Evolutionary conservation across 2,329 filamentous ascomycete genomes (phyloP), one percentile per base, ranked within the genome.

Genomic region (Tetracladium maxilliforme): DNA sequence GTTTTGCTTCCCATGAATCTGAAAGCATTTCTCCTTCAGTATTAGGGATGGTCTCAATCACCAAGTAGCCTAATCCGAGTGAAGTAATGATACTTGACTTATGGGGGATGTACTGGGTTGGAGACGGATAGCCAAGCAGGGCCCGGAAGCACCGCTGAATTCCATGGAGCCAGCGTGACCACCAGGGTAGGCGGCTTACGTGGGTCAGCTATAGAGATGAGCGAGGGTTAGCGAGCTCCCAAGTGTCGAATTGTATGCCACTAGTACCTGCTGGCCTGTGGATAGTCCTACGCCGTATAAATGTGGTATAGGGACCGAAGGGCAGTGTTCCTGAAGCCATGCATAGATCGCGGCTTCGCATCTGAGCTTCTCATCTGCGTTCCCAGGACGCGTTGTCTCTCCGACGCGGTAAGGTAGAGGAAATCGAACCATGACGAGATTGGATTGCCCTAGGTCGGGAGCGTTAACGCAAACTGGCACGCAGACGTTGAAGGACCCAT

Each of bases 341-440:
- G 45, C 38, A 32, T 49, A 57, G 3, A 49, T 49, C 3, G 43
- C 52, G 9, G 43, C 49, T 37, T 57, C 52, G 29, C 38, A 38
- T 11, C 42, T 32, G 3, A 58, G 11, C 39, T 60, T 60, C 38
- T 60, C 54, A 17, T 59, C 47, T 10, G 46, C 42, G 21, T 46
- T 56, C 9, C 52, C 55, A 9, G 51, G 51, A 27, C 41, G 30
- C 13, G 23, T 30, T 10, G 26, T 28, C 27, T 57, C 54, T 7
- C 52, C 54, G 5, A 52, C 33, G 25, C 47, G 48, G 32, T 45
- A 45, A 14, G 45, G 45, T 30, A 50, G 30, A 24, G 49, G 40
- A 24, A 46, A 41, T 12, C 43, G 38, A 14, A 48, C 30, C 7
- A 43, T 47, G 47, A 7, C 9, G 23, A 17, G 13, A 15, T 14